phyloP scores from a whole-genome alignment of 225 moss, liverwort and hornwort species.

The Sphagnum contortum region DNA sequence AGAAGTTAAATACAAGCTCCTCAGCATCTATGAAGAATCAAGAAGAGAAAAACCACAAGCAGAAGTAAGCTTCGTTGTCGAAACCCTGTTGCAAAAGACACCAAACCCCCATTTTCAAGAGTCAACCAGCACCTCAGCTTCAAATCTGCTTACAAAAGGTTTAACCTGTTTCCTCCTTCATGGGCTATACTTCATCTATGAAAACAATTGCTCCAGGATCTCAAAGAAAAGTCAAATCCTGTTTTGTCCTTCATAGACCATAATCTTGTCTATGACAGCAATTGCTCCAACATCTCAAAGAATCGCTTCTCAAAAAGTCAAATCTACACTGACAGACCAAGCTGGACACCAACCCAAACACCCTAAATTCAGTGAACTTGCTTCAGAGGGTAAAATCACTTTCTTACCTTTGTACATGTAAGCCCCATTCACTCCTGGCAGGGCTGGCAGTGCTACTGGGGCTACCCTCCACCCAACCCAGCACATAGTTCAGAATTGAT shows the following conservation, averaged over 20 bases:
- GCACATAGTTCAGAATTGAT: no score
- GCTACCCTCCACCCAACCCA: slow-evolving; percentile 16
- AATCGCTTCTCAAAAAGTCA: background rate
- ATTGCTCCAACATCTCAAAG: background rate
- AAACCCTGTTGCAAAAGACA: slow-evolving; percentile 9
- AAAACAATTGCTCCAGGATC: no score
- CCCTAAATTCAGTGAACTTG: no score
- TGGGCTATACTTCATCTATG: no score
- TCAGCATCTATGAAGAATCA: slow-evolving; percentile 2
- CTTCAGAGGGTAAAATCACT: background rate
- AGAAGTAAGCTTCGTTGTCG: slow-evolving; percentile 10
- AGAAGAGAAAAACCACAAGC: slow-evolving; percentile 12
- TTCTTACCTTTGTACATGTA: slow-evolving; percentile 23
- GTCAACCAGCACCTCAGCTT: no score
- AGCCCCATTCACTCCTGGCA: slow-evolving; percentile 35
- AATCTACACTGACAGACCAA: background rate
- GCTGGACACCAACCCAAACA: no score
- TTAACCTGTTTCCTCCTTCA: no score
- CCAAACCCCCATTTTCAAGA: no score
- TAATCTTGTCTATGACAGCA: background rate
- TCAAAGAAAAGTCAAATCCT: no score
- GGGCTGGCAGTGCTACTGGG: slow-evolving; percentile 34
- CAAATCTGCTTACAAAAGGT: no score
- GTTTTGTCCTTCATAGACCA: no score
- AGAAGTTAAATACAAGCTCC: no score